These are phyloP conservation scores for Leccinum subgranulosum DNA, from an alignment of 768 basidiomycete genomes.

Conservation along the genomic window DNA sequence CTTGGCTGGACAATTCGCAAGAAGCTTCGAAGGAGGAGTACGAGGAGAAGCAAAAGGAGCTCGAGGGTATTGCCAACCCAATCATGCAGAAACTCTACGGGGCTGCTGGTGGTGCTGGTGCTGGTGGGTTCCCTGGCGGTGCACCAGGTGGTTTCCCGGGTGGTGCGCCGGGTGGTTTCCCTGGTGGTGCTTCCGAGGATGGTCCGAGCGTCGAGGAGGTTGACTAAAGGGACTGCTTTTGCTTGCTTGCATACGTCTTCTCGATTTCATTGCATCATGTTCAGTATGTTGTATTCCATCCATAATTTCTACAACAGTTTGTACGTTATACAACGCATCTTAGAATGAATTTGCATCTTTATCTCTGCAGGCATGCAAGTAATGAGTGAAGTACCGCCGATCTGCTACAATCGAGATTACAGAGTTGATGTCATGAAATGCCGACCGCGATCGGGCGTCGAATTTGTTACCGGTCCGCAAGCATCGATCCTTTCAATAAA, in stretches of 20 bases:
- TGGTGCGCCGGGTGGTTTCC: conserved; percentile 71
- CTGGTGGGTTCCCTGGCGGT: conserved; percentile 54
- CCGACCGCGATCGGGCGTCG: not conserved
- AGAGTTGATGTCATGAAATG: not conserved
- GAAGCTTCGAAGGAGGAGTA: conserved; percentile 95
- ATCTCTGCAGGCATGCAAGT: not conserved
- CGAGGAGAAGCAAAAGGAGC: conserved; percentile 88
- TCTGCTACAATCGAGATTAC: no score
- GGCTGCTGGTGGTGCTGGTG: conserved; percentile 47
- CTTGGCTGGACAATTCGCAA: conserved; percentile 83
- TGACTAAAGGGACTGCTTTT: conserved; percentile 46
- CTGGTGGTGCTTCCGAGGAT: conserved; percentile 67
- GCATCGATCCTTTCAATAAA: not conserved
- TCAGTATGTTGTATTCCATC: conserved; percentile 29
- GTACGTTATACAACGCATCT: conserved; percentile 31
- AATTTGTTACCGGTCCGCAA: not conserved
- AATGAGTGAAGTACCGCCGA: no score
- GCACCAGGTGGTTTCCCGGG: conserved; percentile 51
- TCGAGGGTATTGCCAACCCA: conserved; percentile 79
- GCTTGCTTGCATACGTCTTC: conserved; percentile 19
- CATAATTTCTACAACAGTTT: conserved; percentile 26
- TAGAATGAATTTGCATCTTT: conserved; percentile 23
- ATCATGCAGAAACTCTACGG: conserved; percentile 74
- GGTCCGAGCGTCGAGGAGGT: conserved; percentile 93
- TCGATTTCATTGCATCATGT: conserved; percentile 28